phyloP scores from a whole-genome alignment of 331 rosid genomes.

The Malus hybrid region DNA sequence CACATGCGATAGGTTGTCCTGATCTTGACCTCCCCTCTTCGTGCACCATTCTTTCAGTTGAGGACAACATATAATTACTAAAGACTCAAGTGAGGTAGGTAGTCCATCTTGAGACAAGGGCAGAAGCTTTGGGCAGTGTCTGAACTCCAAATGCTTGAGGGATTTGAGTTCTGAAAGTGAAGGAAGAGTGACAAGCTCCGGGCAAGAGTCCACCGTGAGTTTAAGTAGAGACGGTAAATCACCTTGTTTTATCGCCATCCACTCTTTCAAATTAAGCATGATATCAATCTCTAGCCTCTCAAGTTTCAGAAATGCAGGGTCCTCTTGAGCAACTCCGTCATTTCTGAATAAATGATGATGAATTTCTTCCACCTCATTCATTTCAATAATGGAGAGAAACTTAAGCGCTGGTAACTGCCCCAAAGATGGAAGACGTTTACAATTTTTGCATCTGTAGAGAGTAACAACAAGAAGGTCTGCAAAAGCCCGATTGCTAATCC shows the following conservation, averaged over 20 bases:
- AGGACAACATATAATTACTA: slow-evolving; percentile 2
- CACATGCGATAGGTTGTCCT: no score
- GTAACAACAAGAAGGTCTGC: not conserved
- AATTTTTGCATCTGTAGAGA: slow-evolving; percentile 6
- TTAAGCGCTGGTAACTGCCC: slow-evolving; percentile 15
- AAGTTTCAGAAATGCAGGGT: not conserved
- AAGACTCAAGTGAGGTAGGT: not conserved
- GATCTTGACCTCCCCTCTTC: no score
- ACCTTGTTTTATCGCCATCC: slow-evolving; percentile 1
- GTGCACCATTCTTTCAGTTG: no score
- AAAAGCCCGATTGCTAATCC: slow-evolving; percentile 4
- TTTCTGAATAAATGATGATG: not conserved
- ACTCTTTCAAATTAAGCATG: slow-evolving; percentile 14
- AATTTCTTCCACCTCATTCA: slow-evolving; percentile 1
- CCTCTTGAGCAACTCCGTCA: not conserved
- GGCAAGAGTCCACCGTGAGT: slow-evolving; percentile 8
- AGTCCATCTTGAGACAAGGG: not conserved
- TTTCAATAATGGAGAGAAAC: not conserved
- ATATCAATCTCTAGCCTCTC: not conserved
- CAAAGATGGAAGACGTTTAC: slow-evolving; percentile 1
- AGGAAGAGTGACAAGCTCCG: slow-evolving; percentile 4
- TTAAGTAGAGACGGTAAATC: slow-evolving; percentile 3
- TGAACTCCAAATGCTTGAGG: slow-evolving; percentile 2
- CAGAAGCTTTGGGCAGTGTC: slow-evolving; percentile 1
- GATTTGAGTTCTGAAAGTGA: slow-evolving; percentile 1